Conservation (phyloP, 768 basidiomycete genomes). For the Stropharia rugosoannulata region DNA sequence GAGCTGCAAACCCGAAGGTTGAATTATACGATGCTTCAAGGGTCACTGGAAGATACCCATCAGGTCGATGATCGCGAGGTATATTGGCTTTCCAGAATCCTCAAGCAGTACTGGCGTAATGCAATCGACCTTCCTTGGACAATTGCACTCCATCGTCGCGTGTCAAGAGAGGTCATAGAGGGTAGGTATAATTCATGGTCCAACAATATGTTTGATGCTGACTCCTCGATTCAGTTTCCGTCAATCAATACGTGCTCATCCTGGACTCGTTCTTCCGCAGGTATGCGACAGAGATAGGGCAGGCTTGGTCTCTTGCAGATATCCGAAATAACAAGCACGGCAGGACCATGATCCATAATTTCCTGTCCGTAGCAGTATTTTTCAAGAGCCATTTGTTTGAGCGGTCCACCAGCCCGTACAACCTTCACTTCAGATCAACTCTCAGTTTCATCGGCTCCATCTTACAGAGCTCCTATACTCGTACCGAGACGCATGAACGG, state of each 20-base stretch:
- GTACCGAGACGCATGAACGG: constrained; percentile 2
- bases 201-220: neutral
- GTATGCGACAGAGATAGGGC: constrained; percentile 1
- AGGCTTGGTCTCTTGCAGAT: constrained; percentile 1
- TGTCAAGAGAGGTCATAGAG: constrained; percentile 1
- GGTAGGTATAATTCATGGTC: neutral
- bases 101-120: constrained; percentile 1
- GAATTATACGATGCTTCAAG: constrained; percentile 1
- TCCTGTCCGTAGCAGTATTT: neutral
- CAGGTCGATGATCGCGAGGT: constrained; percentile 1
- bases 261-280: constrained; percentile 1
- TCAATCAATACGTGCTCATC: constrained; percentile 1
- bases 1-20: constrained; percentile 2
- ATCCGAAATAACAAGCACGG: neutral
- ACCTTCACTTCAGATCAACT: neutral
- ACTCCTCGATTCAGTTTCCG: neutral
- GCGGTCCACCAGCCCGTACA: neutral
- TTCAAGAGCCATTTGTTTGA: neutral
- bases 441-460: neutral
- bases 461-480: constrained; percentile 1
- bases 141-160: neutral
- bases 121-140: neutral
- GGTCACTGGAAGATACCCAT: constrained; percentile 1
- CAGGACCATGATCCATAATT: neutral
- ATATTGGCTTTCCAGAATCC: constrained; percentile 3